Evolutionary conservation across 148 eudicot species (phyloP).

Genomic region (Cornus controversa): DNA sequence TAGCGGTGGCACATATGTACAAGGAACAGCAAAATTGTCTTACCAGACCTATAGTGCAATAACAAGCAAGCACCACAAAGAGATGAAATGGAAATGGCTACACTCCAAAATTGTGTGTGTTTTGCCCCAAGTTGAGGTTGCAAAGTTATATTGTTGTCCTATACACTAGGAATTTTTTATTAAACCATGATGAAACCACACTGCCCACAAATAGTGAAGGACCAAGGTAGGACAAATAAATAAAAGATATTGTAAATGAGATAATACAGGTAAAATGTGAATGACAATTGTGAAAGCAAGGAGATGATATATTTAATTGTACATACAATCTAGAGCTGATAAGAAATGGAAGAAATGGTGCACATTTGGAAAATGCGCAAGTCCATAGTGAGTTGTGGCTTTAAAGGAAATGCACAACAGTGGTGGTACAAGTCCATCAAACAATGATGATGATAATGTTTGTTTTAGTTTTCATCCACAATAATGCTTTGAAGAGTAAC

Average conservation of each 20-base stretch:
- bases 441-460: not conserved
- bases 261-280: not conserved
- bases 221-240: not conserved
- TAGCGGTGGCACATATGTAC: too few relatives aligned
- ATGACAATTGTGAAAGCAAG: not conserved
- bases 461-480: not conserved
- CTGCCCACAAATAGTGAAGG: not conserved
- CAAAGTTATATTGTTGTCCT: too few relatives aligned
- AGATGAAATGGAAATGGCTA: too few relatives aligned
- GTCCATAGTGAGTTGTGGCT: not conserved
- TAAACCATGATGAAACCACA: too few relatives aligned
- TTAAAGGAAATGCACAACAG: not conserved
- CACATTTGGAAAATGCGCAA: not conserved
- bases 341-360: conserved; percentile 3
- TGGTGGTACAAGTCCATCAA: not conserved
- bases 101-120: too few relatives aligned
- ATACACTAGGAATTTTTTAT: too few relatives aligned
- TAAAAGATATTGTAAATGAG: not conserved
- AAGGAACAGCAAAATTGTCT: too few relatives aligned
- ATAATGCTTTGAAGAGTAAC: not conserved
- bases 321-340: not conserved
- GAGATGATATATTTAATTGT: not conserved
- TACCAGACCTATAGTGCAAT: too few relatives aligned
- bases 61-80: too few relatives aligned
- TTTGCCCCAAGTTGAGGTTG: too few relatives aligned